Base-by-base conservation (phyloP, 2,329 filamentous ascomycete genomes). In the Venturiaceae sp. region DNA sequence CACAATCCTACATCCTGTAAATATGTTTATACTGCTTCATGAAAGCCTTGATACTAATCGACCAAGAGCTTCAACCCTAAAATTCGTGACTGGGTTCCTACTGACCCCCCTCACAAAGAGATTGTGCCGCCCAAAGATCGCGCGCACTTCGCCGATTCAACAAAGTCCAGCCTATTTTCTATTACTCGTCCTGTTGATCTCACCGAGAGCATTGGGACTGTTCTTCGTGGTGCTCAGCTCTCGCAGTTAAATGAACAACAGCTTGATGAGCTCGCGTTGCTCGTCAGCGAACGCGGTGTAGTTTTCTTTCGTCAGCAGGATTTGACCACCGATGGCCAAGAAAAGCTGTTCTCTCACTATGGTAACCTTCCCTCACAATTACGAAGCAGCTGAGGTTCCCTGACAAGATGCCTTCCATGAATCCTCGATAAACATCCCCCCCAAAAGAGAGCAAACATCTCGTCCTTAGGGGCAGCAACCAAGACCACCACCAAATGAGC, bases 211-310 rank as follows among this genome's bases (percentile, higher is more conserved):
- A 66, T 73, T 33, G 71, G 71, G 7, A 73, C 70, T 3, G 62
- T 72, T 34, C 64, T 73, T 61, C 64, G 71, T 57, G 63, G 66
- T 52, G 62, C 77, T 3, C 77, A 81, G 59, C 68, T 80, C 1
- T 77, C 75, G 0, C 72, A 74, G 21, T 66, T 81, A 7, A 73
- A 64, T 2, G 67, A 70, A 3, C 64, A 71, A 11, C 78, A 80
- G 28, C 71, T 80, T 2, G 77, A 81, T 62, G 78, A 81, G 58
- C 69, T 81, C 3, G 78, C 78, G 0, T 66, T 77, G 0, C 67
- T 80, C 2, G 74, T 77, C 3, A 71, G 70, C 13, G 74, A 79
- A 61, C 70, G 77, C 1, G 77, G 76, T 0, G 76, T 79, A 39
- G 36, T 39, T n/a, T 39, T 39, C 63, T 78, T 79, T 61, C 72